Evolutionary conservation across 2,329 filamentous ascomycete species (phyloP).

Genomic region (Fusarium cicatricum): DNA sequence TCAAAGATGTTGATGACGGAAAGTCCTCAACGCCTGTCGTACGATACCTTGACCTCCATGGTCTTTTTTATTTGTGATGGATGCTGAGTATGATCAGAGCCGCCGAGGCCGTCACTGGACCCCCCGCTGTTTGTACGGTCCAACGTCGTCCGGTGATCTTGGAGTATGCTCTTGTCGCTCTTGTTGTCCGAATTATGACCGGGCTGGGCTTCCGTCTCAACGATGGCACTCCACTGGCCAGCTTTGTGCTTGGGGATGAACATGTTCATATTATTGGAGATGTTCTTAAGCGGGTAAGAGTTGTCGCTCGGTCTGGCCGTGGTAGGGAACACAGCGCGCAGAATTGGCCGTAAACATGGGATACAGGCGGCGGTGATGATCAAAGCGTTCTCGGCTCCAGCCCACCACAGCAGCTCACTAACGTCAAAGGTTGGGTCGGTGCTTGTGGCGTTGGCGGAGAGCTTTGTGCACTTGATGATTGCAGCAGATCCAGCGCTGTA

Average conservation of each 20-base stretch:
- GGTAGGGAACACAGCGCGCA: constrained; percentile 24
- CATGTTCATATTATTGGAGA: constrained; percentile 23
- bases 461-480: constrained; percentile 27
- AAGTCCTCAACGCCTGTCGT: not conserved
- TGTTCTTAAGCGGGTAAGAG: constrained; percentile 19
- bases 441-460: constrained; percentile 29
- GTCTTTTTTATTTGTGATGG: constrained; percentile 20
- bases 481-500: constrained; percentile 22
- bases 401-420: constrained; percentile 23
- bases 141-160: constrained; percentile 6
- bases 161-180: constrained; percentile 27
- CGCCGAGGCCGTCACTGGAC: not conserved
- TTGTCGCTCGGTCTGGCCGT: constrained; percentile 24
- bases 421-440: constrained; percentile 26
- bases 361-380: constrained; percentile 28
- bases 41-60: constrained; percentile 16
- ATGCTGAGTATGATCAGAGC: not conserved
- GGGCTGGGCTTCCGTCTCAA: constrained; percentile 18
- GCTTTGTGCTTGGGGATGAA: constrained; percentile 32
- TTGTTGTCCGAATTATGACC: constrained; percentile 20
- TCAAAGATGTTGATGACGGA: not conserved
- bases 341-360: constrained; percentile 17
- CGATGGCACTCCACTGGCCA: constrained; percentile 28
- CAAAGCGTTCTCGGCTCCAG: constrained; percentile 26
- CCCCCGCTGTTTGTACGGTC: not conserved